Conservation (phyloP, 208 protist species). For the Wallacemonas sp. region DNA sequence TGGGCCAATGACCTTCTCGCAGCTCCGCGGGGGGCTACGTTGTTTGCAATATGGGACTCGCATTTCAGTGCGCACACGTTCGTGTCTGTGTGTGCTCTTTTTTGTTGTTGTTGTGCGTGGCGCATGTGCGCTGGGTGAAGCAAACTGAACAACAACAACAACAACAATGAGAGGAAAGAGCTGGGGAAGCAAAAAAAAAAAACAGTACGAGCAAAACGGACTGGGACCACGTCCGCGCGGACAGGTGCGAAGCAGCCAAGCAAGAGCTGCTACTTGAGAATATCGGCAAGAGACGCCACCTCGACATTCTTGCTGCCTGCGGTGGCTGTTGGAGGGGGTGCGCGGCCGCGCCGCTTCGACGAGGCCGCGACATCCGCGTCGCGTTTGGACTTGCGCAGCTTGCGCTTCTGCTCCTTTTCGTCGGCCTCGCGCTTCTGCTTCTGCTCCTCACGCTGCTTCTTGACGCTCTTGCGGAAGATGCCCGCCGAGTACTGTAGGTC, state of each 20-base stretch:
- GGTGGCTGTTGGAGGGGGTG: constrained; percentile 17
- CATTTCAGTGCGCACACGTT: too few species aligned
- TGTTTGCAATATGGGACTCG: too few species aligned
- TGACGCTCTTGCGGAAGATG: constrained; percentile 71
- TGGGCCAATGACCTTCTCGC: too few species aligned
- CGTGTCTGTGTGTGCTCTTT: too few species aligned
- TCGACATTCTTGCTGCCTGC: constrained; percentile 40
- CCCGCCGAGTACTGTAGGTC: constrained; percentile 55
- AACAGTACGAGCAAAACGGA: too few species aligned
- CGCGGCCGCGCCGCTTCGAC: constrained; percentile 14
- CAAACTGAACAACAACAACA: background rate
- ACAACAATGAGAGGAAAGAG: constrained; percentile 2
- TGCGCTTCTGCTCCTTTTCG: constrained; percentile 61
- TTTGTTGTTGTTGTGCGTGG: background rate
- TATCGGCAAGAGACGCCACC: constrained; percentile 56
- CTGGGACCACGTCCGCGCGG: too few species aligned
- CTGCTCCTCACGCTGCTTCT: constrained; percentile 63
- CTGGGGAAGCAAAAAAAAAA: constrained; percentile 21
- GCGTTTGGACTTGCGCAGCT: constrained; percentile 37
- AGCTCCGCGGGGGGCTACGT: too few species aligned
- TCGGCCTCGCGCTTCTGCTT: constrained; percentile 39
- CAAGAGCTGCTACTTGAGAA: constrained; percentile 36
- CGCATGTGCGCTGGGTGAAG: background rate
- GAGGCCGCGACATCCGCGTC: constrained; percentile 41
- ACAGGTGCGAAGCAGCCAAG: constrained; percentile 15